These are phyloP conservation scores for Cercospora sesami DNA, from an alignment of 2,329 filamentous ascomycete species.

Conservation along the genomic window DNA sequence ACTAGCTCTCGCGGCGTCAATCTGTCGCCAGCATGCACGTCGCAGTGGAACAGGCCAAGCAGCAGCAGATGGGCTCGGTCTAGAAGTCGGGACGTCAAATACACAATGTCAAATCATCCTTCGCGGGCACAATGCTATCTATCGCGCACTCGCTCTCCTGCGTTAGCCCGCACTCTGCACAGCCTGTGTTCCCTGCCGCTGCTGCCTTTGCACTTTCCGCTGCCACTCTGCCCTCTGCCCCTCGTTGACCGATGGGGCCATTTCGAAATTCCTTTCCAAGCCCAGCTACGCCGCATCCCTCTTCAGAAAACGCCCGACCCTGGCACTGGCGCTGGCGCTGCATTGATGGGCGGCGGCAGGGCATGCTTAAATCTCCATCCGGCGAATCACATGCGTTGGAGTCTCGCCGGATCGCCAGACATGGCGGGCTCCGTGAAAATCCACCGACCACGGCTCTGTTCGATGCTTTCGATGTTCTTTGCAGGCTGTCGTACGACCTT, in stretches of 20 bases:
- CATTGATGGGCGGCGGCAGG: conserved; percentile 10
- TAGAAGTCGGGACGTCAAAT: background rate
- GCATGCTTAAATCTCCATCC: conserved; percentile 1
- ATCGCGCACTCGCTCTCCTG: background rate
- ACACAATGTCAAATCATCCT: background rate
- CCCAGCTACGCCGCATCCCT: background rate
- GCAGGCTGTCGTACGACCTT: conserved; percentile 3
- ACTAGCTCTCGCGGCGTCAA: background rate
- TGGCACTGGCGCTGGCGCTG: background rate
- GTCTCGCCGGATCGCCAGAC: background rate
- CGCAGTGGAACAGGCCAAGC: background rate
- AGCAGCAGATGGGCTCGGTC: background rate
- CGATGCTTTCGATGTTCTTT: background rate
- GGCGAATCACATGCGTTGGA: background rate
- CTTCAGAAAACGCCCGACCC: conserved; percentile 7
- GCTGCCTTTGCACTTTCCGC: background rate
- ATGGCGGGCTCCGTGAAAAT: background rate
- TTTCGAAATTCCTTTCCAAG: background rate
- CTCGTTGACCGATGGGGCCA: background rate
- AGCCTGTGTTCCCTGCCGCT: background rate
- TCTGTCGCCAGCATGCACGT: background rate
- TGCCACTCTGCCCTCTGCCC: background rate
- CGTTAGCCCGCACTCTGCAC: background rate
- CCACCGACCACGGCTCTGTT: conserved; percentile 3
- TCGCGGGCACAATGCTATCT: background rate